These are phyloP conservation scores for Thelephora ganbajun DNA, from an alignment of 768 basidiomycete species.

Conservation along the genomic window DNA sequence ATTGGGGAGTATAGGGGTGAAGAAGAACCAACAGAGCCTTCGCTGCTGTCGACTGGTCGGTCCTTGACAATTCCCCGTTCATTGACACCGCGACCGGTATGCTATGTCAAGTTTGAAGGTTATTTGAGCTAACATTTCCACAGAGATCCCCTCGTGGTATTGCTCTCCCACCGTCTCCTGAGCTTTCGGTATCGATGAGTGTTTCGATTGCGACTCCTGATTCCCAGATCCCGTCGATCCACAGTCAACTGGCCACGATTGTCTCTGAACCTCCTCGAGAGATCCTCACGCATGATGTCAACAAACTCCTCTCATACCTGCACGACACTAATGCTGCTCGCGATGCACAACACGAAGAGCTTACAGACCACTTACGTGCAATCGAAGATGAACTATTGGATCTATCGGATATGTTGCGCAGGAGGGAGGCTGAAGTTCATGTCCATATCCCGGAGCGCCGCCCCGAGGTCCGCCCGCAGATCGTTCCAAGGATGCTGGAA, in stretches of 20 bases:
- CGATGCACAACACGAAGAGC: constrained; percentile 47
- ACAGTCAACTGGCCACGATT: constrained; percentile 29
- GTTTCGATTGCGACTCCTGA: constrained; percentile 38
- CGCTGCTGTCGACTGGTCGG: constrained; percentile 33
- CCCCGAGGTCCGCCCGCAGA: constrained; percentile 1
- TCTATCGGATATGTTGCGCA: constrained; percentile 11
- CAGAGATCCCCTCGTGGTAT: constrained; percentile 19
- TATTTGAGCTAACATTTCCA: constrained; percentile 2
- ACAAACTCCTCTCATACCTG: constrained; percentile 35
- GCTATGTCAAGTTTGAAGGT: constrained; percentile 3
- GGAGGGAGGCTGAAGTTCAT: constrained; percentile 5
- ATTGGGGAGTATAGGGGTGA: constrained; percentile 9
- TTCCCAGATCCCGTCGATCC: constrained; percentile 34
- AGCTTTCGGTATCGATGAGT: constrained; percentile 24
- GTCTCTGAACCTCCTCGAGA: constrained; percentile 26
- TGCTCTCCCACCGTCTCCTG: constrained; percentile 21
- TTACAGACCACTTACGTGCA: constrained; percentile 53
- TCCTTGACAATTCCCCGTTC: constrained; percentile 4
- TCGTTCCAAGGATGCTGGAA: constrained; percentile 3
- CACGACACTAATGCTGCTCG: constrained; percentile 53
- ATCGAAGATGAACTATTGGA: constrained; percentile 58
- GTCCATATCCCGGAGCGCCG: constrained; percentile 5
- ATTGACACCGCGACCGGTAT: constrained; percentile 16
- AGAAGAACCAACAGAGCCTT: constrained; percentile 33
- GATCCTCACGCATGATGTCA: constrained; percentile 35